phyloP scores from a whole-genome alignment of 2,329 filamentous ascomycete species.

The Colletotrichum destructivum region DNA sequence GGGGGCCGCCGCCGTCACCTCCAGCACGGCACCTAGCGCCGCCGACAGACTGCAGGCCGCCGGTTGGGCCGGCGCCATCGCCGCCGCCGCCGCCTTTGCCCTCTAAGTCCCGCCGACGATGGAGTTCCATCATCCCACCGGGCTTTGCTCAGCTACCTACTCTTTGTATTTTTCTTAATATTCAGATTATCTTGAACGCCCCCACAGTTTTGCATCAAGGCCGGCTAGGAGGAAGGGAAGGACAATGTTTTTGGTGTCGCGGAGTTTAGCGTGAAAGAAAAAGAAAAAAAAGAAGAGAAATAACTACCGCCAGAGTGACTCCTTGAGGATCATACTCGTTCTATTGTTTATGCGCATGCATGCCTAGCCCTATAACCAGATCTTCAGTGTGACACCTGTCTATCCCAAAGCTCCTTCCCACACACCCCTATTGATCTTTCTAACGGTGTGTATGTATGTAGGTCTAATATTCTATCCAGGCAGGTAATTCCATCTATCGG shows the following conservation, averaged over 20 bases:
- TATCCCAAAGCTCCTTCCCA: too few species aligned
- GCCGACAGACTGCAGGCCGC: slow-evolving; percentile 47
- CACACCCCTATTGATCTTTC: not conserved
- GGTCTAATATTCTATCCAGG: not conserved
- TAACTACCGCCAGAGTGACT: not conserved
- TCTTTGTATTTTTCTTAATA: not conserved
- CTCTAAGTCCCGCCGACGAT: slow-evolving; percentile 45
- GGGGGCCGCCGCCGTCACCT: slow-evolving; percentile 37
- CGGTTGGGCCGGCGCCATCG: slow-evolving; percentile 50
- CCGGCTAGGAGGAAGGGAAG: not conserved
- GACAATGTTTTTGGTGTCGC: not conserved
- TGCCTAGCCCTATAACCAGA: not conserved
- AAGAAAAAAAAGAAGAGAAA: not conserved
- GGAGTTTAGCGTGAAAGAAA: slow-evolving; percentile 14
- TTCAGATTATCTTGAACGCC: too few species aligned
- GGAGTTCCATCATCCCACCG: not conserved
- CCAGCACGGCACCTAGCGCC: slow-evolving; percentile 44
- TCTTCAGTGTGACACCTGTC: not conserved
- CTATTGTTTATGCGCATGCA: not conserved
- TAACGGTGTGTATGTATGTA: not conserved
- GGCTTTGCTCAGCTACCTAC: not conserved
- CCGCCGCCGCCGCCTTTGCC: slow-evolving; percentile 50
- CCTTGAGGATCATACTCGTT: not conserved
- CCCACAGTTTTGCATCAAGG: not conserved
- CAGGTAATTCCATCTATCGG: slow-evolving; percentile 20